Base-by-base conservation (phyloP, 1,284 basidiomycete genomes). In the Tilletia caries region DNA sequence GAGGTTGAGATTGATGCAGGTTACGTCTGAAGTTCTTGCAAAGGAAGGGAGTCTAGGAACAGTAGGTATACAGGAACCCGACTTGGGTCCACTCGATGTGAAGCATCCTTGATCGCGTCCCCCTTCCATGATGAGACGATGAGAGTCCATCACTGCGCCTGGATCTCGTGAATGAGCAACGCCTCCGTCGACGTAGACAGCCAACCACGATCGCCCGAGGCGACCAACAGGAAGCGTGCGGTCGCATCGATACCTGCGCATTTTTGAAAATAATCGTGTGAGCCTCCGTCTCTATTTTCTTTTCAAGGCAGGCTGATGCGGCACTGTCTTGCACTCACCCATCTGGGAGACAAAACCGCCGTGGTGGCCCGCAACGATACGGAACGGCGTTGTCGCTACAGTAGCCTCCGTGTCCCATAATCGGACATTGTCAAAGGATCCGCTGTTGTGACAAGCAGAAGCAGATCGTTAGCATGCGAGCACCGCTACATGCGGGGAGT, bases 291-390 rank as follows among this genome's bases (percentile, higher is more conserved):
- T 25, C 12, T 32, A 25, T 15, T 33, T 23, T 10, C 43, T 37
- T 8, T 37, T 23, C 3, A 8, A 37, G 0, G 33, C 25, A 64
- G 8, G 33, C 46, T 15, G 66, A 67, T 70, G n/a, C n/a, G n/a
- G n/a, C n/a, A n/a, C n/a, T n/a, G n/a, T n/a, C n/a, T n/a, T n/a
- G n/a, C 33, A 85, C 90, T 81, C 84, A 95, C 93, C 83, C 88
- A 96, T 91, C 76, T 91, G 90, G 3, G 93, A 95, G 20, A 97
- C 88, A 71, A 90, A 91, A 1, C 93, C 95, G 34, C 95, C 94
- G 84, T 97, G 93, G 84, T 98, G 95, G 0, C 95, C 95, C 3
- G 94, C 91, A 46, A 98, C 92, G 73, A 98, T 96, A 84, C 93
- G 93, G 87, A 97, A 97, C 3, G 80, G 78, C 10, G 81, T 80